Conservation (phyloP, 2,329 filamentous ascomycete species). For the Colletotrichum liriopes region DNA sequence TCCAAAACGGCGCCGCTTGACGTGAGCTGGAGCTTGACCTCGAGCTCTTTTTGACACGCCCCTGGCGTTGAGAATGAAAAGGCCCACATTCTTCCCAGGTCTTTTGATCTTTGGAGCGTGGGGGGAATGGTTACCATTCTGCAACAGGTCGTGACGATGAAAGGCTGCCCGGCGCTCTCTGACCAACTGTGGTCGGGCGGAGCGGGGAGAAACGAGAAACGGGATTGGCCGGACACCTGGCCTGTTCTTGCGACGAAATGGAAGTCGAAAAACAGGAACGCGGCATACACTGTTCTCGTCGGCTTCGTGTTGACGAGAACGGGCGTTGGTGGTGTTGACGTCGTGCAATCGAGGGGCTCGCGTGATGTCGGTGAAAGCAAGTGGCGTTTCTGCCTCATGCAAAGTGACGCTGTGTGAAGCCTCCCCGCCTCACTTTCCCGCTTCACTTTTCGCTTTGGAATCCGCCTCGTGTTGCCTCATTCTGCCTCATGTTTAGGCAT, state of each 20-base stretch:
- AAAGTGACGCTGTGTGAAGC: neutral
- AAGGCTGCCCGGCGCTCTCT: neutral
- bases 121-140: too few species aligned
- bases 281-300: too few species aligned
- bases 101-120: neutral
- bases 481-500: neutral
- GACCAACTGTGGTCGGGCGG: neutral
- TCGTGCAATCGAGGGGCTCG: neutral
- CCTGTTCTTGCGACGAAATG: neutral
- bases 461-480: neutral
- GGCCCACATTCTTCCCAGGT: too few species aligned
- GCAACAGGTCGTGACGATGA: neutral
- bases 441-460: neutral
- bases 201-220: neutral
- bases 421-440: conserved; percentile 1
- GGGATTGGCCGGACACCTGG: neutral
- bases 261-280: neutral
- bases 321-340: neutral
- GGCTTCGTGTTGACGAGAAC: neutral
- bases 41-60: neutral
- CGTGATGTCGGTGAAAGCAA: too few species aligned
- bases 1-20: neutral
- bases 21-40: neutral
- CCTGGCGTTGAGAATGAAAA: neutral
- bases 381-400: neutral